phyloP scores from a whole-genome alignment of 2,329 filamentous ascomycete species.

The Fusarium sp. region DNA sequence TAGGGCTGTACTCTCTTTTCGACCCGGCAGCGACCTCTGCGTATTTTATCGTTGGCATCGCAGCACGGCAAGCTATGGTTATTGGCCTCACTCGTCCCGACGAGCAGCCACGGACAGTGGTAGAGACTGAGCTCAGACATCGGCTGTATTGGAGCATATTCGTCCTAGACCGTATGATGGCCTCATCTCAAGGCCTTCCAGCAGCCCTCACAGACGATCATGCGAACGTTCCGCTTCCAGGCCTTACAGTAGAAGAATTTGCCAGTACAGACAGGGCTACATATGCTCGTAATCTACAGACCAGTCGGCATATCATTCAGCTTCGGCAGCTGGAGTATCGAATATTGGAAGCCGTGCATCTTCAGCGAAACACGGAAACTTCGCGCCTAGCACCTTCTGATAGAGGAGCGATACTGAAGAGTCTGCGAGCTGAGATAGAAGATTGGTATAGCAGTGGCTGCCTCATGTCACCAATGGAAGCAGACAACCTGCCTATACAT shows the following conservation, averaged over 20 bases:
- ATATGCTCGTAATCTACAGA: constrained; percentile 57
- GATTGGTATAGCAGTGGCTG: constrained; percentile 61
- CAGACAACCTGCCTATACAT: constrained; percentile 59
- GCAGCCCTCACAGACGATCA: constrained; percentile 55
- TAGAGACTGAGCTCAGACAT: constrained; percentile 51
- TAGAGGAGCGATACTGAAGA: constrained; percentile 49
- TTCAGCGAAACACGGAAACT: constrained; percentile 47
- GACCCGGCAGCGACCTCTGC: constrained; percentile 55
- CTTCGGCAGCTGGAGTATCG: constrained; percentile 57
- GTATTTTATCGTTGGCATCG: constrained; percentile 56
- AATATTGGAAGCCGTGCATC: constrained; percentile 54
- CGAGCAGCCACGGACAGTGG: constrained; percentile 43
- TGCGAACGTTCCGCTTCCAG: constrained; percentile 56
- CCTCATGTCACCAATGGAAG: constrained; percentile 56
- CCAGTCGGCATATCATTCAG: constrained; percentile 58
- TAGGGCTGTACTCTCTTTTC: constrained; percentile 58
- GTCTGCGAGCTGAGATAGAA: constrained; percentile 57
- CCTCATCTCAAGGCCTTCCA: constrained; percentile 55
- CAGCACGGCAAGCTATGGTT: constrained; percentile 54
- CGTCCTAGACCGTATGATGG: constrained; percentile 59
- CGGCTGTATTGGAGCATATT: constrained; percentile 60
- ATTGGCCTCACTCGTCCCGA: constrained; percentile 53
- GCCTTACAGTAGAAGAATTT: constrained; percentile 60
- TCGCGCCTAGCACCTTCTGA: constrained; percentile 49
- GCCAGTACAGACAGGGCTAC: constrained; percentile 53